Base-by-base conservation (phyloP, 2,329 filamentous ascomycete genomes). In the Elsinoe ampelina region DNA sequence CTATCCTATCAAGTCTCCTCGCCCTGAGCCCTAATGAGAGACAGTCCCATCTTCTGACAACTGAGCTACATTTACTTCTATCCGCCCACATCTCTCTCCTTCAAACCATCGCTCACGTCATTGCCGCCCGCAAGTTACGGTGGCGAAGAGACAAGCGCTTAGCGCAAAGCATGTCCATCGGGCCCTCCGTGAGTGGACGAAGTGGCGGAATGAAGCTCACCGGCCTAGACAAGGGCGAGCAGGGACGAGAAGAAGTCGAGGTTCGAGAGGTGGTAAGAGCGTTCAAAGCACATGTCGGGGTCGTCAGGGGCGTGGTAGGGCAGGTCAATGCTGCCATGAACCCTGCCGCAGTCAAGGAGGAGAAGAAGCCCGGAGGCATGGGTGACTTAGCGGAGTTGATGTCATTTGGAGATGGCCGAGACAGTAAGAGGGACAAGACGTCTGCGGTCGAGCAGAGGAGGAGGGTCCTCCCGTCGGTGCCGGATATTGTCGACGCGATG, bases 91-190 rank as follows among this genome's bases (percentile, higher is more conserved):
- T 90, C 2, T 62, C 74, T 75, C 58, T 89, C 4, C 80, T 80
- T 0, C 78, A 77, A 2, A 87, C 89, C 10, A 84, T 86, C 20
- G 87, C 83, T n/a, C 86, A 85, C 43, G 80, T 96, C 51, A 84
- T 96, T 58, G 87, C 88, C 1, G 92, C 91, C 10, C 84, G 92
- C 58, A 90, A 88, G 65, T 75, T 87, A 54, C 85, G 92, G 57
- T 97, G 92, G 92, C 92, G 95, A 68, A 82, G 92, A 55, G 92
- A 97, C 71, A 85, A 82, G 60, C 83, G 89, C 60, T 76, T 97
- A 11, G 82, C 87, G 1, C 89, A 95, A 70, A 85, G 85, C 66
- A 95, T 95, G 87, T 84, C 86, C 57, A 95, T 97, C 60, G 82
- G 83, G 0, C 81, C 81, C 17, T 88, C 89, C 1, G 82, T 83